phyloP scores from a whole-genome alignment of 345 rosid genomes.

The Carallia pectinifolia region DNA sequence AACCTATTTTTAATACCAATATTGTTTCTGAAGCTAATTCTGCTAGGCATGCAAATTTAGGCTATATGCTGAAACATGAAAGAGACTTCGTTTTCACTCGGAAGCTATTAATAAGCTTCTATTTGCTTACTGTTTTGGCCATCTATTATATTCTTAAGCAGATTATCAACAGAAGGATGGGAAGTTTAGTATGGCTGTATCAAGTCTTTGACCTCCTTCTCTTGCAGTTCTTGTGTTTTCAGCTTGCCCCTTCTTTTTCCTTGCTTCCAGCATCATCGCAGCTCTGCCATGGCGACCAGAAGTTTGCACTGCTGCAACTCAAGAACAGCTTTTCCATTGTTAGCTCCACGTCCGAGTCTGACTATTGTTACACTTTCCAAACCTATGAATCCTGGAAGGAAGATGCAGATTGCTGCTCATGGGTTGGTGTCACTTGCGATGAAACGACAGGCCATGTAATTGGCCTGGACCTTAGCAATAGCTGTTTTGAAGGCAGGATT shows the following conservation, averaged over 20 bases:
- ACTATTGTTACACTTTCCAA: no score
- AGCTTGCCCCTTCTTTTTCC: neutral
- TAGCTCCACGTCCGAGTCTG: neutral
- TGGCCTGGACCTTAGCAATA: constrained; percentile 19
- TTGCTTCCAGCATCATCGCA: neutral
- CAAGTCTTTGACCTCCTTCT: no score
- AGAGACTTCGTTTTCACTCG: no score
- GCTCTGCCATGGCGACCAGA: constrained; percentile 4
- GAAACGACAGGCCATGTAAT: constrained; percentile 12
- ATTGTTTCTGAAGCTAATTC: no score
- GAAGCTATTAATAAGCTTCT: no score
- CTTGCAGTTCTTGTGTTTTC: neutral
- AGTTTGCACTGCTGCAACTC: constrained; percentile 17
- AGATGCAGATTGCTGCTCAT: constrained; percentile 27
- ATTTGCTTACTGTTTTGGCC: no score
- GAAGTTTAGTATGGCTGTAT: no score
- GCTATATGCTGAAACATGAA: no score
- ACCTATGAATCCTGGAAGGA: constrained; percentile 14
- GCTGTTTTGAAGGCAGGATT: constrained; percentile 3
- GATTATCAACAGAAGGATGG: no score
- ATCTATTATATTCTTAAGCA: no score
- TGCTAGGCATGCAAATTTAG: no score
- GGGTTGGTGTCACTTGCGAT: constrained; percentile 35
- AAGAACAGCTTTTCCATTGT: neutral
- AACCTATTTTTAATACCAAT: no score